Percentiles rank a stretch among this genome's conserved stretches.
phyloP scores from a whole-genome alignment of 129 eudicot genomes.

The Scalesia atractyloides region DNA sequence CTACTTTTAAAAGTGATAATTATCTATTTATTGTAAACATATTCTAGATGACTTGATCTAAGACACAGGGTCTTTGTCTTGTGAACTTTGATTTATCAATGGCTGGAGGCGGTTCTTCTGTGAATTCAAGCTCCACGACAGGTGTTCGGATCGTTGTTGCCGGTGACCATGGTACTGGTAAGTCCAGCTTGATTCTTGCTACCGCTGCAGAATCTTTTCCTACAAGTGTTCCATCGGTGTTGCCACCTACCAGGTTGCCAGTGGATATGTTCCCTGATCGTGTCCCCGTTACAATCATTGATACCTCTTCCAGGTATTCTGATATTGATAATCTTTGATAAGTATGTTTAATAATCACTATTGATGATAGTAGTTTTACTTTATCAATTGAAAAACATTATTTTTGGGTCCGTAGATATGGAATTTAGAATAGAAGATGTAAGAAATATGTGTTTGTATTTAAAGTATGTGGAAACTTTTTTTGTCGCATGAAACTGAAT shows the following conservation, averaged over 20 bases:
- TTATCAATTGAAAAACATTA: neutral
- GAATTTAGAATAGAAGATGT: neutral
- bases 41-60: too few relatives aligned
- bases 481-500: too few relatives aligned
- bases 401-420: neutral
- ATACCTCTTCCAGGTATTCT: slow-evolving; percentile 77
- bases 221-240: slow-evolving; percentile 62
- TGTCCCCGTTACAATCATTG: slow-evolving; percentile 79
- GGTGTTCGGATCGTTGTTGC: slow-evolving; percentile 85
- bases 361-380: neutral
- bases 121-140: slow-evolving; percentile 21
- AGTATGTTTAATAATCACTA: too few relatives aligned
- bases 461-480: neutral
- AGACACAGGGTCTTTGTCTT: too few relatives aligned
- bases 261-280: slow-evolving; percentile 80
- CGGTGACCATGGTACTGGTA: slow-evolving; percentile 85
- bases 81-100: slow-evolving; percentile 15
- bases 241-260: slow-evolving; percentile 83
- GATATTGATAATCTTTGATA: too few relatives aligned
- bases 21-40: too few relatives aligned
- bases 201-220: slow-evolving; percentile 71
- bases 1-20: too few relatives aligned
- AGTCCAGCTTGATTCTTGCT: slow-evolving; percentile 73
- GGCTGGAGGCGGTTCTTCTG: slow-evolving; percentile 54
- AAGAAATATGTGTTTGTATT: neutral